A percentile compares a stretch with the other conserved stretches of the same genome.
Evolutionary conservation across 2,329 filamentous ascomycete species (phyloP).

Genomic region (Plenodomus tracheiphilus): DNA sequence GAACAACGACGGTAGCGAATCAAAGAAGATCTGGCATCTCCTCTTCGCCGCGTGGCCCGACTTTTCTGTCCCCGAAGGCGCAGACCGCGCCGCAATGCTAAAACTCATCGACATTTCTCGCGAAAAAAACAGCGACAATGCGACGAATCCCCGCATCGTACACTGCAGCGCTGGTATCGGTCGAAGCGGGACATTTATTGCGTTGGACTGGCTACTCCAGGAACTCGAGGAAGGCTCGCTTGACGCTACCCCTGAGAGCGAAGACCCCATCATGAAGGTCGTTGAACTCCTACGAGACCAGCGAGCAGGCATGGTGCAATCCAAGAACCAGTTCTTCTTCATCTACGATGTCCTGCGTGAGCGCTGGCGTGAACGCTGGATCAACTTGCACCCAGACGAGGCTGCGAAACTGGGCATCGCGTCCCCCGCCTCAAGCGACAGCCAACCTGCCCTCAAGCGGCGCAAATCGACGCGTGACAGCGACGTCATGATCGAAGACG

Average conservation of each 20-base stretch:
- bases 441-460: conserved; percentile 32
- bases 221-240: conserved; percentile 78
- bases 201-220: conserved; percentile 85
- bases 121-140: conserved; percentile 54
- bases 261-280: conserved; percentile 74
- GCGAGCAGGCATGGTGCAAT: conserved; percentile 93
- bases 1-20: conserved; percentile 50
- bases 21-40: conserved; percentile 77
- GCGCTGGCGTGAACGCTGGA: conserved; percentile 64
- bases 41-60: conserved; percentile 90
- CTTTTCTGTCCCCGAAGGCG: conserved; percentile 75
- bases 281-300: conserved; percentile 84
- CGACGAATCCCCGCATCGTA: conserved; percentile 70
- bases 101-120: conserved; percentile 70
- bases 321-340: conserved; percentile 80
- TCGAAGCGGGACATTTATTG: conserved; percentile 92
- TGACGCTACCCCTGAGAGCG: conserved; percentile 50
- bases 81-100: conserved; percentile 69
- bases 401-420: conserved; percentile 29
- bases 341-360: conserved; percentile 85
- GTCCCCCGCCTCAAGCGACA: conserved; percentile 6
- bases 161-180: conserved; percentile 85
- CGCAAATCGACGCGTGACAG: conserved; percentile 27
- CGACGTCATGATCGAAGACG: conserved; percentile 3
- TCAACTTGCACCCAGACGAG: conserved; percentile 30